Percentiles rank a stretch among this genome's conserved stretches.
Evolutionary conservation across 1,139 yeast genomes (phyloP).

Genomic region (Trichomonascaceae sp.): DNA sequence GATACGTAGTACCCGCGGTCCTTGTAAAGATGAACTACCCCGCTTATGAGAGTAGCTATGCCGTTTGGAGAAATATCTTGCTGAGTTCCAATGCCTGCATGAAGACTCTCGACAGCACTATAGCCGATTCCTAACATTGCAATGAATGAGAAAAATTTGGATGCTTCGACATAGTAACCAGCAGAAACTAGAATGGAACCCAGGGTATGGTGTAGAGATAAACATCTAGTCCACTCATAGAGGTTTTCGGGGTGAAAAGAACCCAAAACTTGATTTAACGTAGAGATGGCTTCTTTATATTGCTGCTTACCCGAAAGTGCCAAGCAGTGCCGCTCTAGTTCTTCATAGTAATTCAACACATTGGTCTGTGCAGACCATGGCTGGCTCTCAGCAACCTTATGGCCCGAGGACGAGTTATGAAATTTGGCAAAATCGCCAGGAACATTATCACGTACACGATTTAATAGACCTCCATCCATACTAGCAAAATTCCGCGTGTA

Average conservation of each 20-base stretch:
- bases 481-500: not conserved
- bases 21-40: not conserved
- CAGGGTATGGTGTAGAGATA: conserved; percentile 26
- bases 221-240: conserved; percentile 23
- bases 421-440: not conserved
- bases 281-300: conserved; percentile 3
- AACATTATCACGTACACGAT: not conserved
- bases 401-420: not conserved
- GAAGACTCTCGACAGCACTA: not conserved
- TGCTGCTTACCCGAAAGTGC: conserved; percentile 1
- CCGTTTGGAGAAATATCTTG: conserved; percentile 2
- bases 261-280: not conserved
- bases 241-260: conserved; percentile 3
- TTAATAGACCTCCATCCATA: not conserved
- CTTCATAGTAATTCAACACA: not conserved
- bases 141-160: conserved; percentile 20
- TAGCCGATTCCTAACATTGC: conserved; percentile 12
- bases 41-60: conserved; percentile 2
- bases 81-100: conserved; percentile 7
- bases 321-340: conserved; percentile 4
- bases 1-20: not conserved
- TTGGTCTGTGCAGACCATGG: not conserved
- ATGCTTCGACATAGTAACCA: conserved; percentile 17
- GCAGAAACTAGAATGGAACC: conserved; percentile 25
- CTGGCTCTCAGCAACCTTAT: not conserved